Evolutionary conservation across 2,329 filamentous ascomycete species (phyloP).

Genomic region (Metarhizium sp.): DNA sequence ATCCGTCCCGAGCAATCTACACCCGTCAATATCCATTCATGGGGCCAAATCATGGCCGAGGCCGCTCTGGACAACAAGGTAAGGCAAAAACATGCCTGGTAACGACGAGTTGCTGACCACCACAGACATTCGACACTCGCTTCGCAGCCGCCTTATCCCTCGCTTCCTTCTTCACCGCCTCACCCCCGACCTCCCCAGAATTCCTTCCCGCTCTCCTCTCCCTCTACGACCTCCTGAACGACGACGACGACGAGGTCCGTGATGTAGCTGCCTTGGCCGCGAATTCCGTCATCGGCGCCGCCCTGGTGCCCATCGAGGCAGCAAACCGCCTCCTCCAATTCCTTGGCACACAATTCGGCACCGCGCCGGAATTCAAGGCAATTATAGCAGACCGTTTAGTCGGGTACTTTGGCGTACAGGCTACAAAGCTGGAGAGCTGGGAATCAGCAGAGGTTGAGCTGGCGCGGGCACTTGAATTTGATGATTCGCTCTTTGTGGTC

Average conservation of each 20-base stretch:
- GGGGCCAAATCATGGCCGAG: conserved; percentile 41
- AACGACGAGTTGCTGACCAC: not conserved
- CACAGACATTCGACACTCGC: conserved; percentile 55
- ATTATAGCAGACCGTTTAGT: conserved; percentile 34
- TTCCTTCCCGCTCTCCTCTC: conserved; percentile 51
- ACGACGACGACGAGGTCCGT: conserved; percentile 87
- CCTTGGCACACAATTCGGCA: conserved; percentile 28
- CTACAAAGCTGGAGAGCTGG: conserved; percentile 5
- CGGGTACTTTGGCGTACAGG: conserved; percentile 12
- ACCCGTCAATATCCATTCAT: conserved; percentile 21
- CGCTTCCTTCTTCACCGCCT: conserved; percentile 33
- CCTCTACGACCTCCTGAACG: conserved; percentile 69
- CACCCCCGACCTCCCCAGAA: conserved; percentile 14
- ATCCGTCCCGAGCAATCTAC: conserved; percentile 11
- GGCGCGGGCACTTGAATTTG: conserved; percentile 36
- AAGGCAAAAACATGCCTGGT: not conserved
- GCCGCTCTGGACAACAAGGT: conserved; percentile 41
- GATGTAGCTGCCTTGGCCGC: conserved; percentile 48
- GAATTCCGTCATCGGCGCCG: conserved; percentile 32
- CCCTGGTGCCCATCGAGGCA: conserved; percentile 38
- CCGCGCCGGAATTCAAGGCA: conserved; percentile 25
- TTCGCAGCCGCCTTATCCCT: conserved; percentile 50
- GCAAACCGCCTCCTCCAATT: conserved; percentile 34
- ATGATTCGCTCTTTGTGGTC: conserved; percentile 68
- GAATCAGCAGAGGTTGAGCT: conserved; percentile 30